Conservation (phyloP, 495 filamentous ascomycete genomes). For the Entonaema liquescens region DNA sequence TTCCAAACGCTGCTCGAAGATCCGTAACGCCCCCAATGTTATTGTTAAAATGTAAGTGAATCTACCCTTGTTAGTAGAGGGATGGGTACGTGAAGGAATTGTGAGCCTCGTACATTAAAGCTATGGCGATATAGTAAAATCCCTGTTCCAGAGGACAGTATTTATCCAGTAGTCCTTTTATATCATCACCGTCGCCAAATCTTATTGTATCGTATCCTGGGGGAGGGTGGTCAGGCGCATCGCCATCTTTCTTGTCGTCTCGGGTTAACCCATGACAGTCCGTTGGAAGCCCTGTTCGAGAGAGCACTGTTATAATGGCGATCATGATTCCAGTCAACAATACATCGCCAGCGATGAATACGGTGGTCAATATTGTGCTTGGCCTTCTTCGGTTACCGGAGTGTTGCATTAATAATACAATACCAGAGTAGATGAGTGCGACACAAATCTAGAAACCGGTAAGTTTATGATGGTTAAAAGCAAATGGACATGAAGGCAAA, state of each 20-base stretch:
- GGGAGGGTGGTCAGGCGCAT: slow-evolving; percentile 11
- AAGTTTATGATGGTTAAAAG: slow-evolving; percentile 5
- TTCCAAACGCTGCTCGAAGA: slow-evolving; percentile 45
- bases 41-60: slow-evolving; percentile 52
- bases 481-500: background rate
- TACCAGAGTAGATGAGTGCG: slow-evolving; percentile 47
- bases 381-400: slow-evolving; percentile 34
- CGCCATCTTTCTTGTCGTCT: slow-evolving; percentile 12
- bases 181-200: slow-evolving; percentile 42
- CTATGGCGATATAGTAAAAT: slow-evolving; percentile 47
- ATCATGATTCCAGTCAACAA: slow-evolving; percentile 42
- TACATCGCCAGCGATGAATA: slow-evolving; percentile 45
- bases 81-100: no score
- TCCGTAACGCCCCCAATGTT: slow-evolving; percentile 42
- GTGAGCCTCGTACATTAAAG: slow-evolving; percentile 43
- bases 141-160: slow-evolving; percentile 49
- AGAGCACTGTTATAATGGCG: slow-evolving; percentile 47
- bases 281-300: slow-evolving; percentile 46
- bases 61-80: slow-evolving; percentile 27
- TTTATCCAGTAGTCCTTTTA: slow-evolving; percentile 45
- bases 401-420: slow-evolving; percentile 48
- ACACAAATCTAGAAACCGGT: slow-evolving; percentile 41
- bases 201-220: slow-evolving; percentile 35
- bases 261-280: slow-evolving; percentile 51
- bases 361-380: slow-evolving; percentile 36